Evolutionary conservation across 139 green algal species (phyloP).

Genomic region (Chlorella sp.): DNA sequence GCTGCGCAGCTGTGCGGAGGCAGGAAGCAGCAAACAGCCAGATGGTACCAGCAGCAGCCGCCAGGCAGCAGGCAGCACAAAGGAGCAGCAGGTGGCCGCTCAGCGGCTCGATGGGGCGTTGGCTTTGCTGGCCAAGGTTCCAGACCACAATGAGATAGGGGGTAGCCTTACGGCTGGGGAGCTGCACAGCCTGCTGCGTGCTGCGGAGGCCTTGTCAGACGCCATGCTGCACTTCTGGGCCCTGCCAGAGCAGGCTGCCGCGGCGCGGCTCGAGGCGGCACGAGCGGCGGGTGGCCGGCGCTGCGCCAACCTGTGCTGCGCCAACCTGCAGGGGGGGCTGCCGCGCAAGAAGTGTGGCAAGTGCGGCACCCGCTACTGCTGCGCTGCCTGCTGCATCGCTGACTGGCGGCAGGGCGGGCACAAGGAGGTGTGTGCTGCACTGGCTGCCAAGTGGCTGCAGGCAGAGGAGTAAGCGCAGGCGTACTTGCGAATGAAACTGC

Average conservation of each 20-base stretch:
- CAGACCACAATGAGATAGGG: too few species aligned
- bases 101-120: too few species aligned
- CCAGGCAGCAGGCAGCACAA: too few species aligned
- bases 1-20: too few species aligned
- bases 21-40: too few species aligned
- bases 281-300: background rate
- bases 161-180: too few species aligned
- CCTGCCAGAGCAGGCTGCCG: background rate
- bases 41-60: too few species aligned
- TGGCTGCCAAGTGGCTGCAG: background rate
- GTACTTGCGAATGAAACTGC: too few species aligned
- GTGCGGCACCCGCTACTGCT: background rate
- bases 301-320: constrained; percentile 3
- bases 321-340: background rate
- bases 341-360: background rate
- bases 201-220: background rate
- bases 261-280: background rate
- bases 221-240: background rate
- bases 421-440: background rate
- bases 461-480: too few species aligned
- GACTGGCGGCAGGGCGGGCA: constrained; percentile 1
- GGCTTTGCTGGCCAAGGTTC: background rate
- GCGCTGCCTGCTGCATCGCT: background rate
- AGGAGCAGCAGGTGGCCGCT: too few species aligned
- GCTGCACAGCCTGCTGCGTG: background rate